Evolutionary conservation across 495 filamentous ascomycete genomes (phyloP), one percentile per base, ranked within the genome.

Genomic region (Amniculicola lignicola): DNA sequence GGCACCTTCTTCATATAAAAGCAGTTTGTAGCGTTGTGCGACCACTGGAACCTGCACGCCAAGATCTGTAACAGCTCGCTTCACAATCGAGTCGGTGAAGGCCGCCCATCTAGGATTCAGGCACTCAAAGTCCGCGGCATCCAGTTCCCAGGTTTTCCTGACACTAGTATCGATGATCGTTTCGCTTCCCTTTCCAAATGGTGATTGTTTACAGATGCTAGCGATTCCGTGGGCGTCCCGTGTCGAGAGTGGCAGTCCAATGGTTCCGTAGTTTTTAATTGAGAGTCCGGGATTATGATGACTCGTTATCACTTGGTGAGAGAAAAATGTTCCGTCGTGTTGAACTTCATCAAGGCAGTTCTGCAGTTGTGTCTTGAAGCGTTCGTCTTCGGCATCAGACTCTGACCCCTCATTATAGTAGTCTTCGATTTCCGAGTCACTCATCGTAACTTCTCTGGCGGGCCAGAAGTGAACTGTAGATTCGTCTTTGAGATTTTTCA

Each of bases 1-100:
- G 0, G 77, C 76, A 0, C 77, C 80, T 49, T 76, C 54, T 49
- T 79, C 78, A 64, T 83, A 82, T 4, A 84, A 50, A 11, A 81
- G 63, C 59, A 82, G 59, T 58, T 82, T 84, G 69, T 83, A 75
- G 29, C 29, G 64, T 51, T 81, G 68, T 3, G 74, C 77, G 2
- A 47, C 54, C 1, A 76, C 57, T 18, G 2, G 18, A 22, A 25
- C 35, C 29, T 38, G 12, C 1, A 53, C 47, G 4, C 55, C 64
- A 6, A 57, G 18, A 2, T 24, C 22, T 19, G 47, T 24, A 15
- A 59, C 57, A 0, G 67, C 69, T 9, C 54, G 50, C 4, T 24
- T 27, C 19, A 70, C 53, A 4, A 71, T 29, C 0, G 35, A 18
- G 1, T 65, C 29, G 15, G 74, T 12, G 16, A 54, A 66, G 0